Base-by-base conservation (phyloP, 495 filamentous ascomycete species). In the Cenococcum geophilum region DNA sequence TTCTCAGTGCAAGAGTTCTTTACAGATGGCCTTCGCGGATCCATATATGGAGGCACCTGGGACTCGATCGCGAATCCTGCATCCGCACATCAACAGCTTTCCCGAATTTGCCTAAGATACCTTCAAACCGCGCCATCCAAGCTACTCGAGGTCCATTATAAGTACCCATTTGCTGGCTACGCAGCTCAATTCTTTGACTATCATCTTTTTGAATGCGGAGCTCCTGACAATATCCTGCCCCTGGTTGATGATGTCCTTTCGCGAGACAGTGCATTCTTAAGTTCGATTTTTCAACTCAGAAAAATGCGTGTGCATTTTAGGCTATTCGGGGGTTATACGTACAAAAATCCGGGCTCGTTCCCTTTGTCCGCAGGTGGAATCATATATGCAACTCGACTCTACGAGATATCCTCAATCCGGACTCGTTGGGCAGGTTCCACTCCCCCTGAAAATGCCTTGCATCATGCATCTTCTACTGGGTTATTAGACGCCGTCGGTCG, bases 1-100 rank as follows among this genome's bases (percentile, higher is more conserved):
- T 51, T 5, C 48, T 51, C 48, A 5, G 48, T 51, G 1, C 48
- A 51, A 51, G 48, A 51, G 21, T 51, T 51, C 18, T 51, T 51
- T 22, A 51, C 21, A 3, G 22, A 22, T 5, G 4, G 16, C 18
- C 48, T 16, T 12, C 14, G 48, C 4, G 21, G 22, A 51, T 18
- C 21, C 14, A 18, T 12, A 5, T 16, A 21, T 4, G 14, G 48
- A 51, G 4, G 48, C 18, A 49, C 20, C 45, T 18, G 20, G 45
- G 45, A 49, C 9, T 10, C 9, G 9, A 49, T 49, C 20, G 12
- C 45, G 20, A 18, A 49, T 49, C 18, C 45, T 10, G 45, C 5
- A 10, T 49, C 20, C 20, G 45, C 20, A 18, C 45, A 49, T 18
- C 9, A 6, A 49, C 9, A 5, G 4, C 48, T 51, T 51, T 3